Evolutionary conservation across 2,329 filamentous ascomycete genomes (phyloP).

Genomic region (Fusarium tanahbumbuense): DNA sequence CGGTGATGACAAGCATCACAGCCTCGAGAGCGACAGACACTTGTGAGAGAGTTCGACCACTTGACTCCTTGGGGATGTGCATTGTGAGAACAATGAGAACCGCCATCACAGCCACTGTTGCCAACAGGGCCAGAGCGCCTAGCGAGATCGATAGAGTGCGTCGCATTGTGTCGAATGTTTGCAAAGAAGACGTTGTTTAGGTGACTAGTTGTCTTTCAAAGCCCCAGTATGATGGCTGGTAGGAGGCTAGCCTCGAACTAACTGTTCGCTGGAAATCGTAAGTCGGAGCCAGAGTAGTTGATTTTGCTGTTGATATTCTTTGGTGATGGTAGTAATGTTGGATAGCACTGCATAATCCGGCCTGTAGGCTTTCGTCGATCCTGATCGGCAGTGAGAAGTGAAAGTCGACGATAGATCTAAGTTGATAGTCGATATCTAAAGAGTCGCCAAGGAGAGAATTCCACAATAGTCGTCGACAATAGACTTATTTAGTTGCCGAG

Average conservation of each 20-base stretch:
- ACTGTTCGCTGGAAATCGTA: constrained; percentile 9
- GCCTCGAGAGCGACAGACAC: constrained; percentile 48
- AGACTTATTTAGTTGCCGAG: background rate
- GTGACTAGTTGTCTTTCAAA: constrained; percentile 14
- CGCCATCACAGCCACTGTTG: constrained; percentile 37
- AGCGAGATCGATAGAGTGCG: constrained; percentile 34
- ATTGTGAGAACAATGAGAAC: constrained; percentile 38
- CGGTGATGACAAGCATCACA: constrained; percentile 42
- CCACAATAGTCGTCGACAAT: constrained; percentile 1
- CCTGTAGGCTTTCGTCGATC: constrained; percentile 23
- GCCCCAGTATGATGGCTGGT: constrained; percentile 15
- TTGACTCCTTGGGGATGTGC: constrained; percentile 36
- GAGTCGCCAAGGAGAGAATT: background rate
- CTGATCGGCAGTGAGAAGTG: constrained; percentile 4
- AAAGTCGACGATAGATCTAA: constrained; percentile 10
- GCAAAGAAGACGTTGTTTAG: constrained; percentile 7
- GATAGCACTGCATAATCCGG: constrained; percentile 27
- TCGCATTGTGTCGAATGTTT: constrained; percentile 31
- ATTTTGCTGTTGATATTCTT: constrained; percentile 2
- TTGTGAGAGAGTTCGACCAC: constrained; percentile 42
- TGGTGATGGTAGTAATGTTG: constrained; percentile 10
- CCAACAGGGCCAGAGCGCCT: constrained; percentile 39
- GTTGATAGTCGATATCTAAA: background rate
- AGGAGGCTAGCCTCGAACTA: constrained; percentile 36
- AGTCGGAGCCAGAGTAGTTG: background rate